Conservation (phyloP, 306 rosid genomes). For the Hippophae rhamnoides region DNA sequence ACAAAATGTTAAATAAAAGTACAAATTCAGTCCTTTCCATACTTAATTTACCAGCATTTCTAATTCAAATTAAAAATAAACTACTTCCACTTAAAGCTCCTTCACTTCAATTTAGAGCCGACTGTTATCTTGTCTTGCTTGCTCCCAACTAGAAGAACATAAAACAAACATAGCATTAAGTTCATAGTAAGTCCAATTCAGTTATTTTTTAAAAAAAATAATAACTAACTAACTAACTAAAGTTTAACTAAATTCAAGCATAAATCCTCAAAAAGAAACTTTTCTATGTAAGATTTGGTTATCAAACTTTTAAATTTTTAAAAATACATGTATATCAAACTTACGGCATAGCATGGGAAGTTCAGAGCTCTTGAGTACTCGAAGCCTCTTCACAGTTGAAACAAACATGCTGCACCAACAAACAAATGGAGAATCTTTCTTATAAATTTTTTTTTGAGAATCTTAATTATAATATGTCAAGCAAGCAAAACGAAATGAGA, state of each 20-base stretch:
- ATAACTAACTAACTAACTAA: too few species aligned
- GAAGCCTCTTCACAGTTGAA: conserved; percentile 77
- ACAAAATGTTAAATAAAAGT: conserved; percentile 1
- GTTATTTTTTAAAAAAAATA: background rate
- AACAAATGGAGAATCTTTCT: background rate
- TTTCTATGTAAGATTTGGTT: too few species aligned
- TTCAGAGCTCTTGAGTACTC: conserved; percentile 73
- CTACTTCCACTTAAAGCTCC: conserved; percentile 11
- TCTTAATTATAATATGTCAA: background rate
- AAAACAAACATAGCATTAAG: background rate
- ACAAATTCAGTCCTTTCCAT: conserved; percentile 10
- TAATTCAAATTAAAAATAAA: background rate
- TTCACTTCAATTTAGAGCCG: conserved; percentile 22
- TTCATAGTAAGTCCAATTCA: background rate
- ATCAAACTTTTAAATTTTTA: too few species aligned
- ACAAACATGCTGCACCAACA: conserved; percentile 65
- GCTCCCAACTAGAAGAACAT: conserved; percentile 21
- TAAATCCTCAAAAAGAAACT: background rate
- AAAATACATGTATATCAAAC: conserved; percentile 5
- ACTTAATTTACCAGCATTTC: background rate
- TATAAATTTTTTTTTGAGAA: too few species aligned
- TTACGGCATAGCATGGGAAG: conserved; percentile 56
- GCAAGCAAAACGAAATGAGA: background rate
- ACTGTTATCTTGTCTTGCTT: conserved; percentile 30
- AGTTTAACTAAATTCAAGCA: too few species aligned